Conservation (phyloP, 208 protist species). For the Spongospora subterranea region DNA sequence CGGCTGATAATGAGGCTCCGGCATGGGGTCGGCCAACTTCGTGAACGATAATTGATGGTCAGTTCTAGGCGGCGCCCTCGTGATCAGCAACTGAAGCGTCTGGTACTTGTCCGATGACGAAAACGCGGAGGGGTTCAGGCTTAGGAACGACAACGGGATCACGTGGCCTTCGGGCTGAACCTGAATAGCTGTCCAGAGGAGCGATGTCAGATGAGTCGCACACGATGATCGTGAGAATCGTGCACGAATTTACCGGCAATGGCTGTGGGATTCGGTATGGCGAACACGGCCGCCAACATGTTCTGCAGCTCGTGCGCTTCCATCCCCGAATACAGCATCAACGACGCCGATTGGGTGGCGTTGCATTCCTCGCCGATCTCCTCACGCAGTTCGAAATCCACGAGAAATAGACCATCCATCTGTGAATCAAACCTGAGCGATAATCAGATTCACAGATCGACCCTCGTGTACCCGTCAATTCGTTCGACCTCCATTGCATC, state of each 20-base stretch:
- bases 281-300: slow-evolving; percentile 48
- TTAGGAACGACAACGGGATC: slow-evolving; percentile 47
- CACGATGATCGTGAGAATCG: not conserved
- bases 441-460: too few species aligned
- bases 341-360: slow-evolving; percentile 36
- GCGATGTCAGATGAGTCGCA: not conserved
- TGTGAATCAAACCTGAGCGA: too few species aligned
- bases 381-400: slow-evolving; percentile 46
- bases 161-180: slow-evolving; percentile 31
- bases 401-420: slow-evolving; percentile 28
- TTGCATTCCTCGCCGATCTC: slow-evolving; percentile 50
- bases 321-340: slow-evolving; percentile 33
- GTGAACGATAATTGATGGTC: not conserved
- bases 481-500: too few species aligned
- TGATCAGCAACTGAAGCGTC: slow-evolving; percentile 18
- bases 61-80: not conserved
- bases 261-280: not conserved
- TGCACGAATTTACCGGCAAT: not conserved
- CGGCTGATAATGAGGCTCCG: not conserved
- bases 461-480: too few species aligned
- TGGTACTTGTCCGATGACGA: not conserved
- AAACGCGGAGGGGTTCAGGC: not conserved
- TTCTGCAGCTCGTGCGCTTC: not conserved
- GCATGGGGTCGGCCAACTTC: not conserved
- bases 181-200: not conserved